Conservation (phyloP, 306 rosid genomes). For the Lathyrus aphaca region DNA sequence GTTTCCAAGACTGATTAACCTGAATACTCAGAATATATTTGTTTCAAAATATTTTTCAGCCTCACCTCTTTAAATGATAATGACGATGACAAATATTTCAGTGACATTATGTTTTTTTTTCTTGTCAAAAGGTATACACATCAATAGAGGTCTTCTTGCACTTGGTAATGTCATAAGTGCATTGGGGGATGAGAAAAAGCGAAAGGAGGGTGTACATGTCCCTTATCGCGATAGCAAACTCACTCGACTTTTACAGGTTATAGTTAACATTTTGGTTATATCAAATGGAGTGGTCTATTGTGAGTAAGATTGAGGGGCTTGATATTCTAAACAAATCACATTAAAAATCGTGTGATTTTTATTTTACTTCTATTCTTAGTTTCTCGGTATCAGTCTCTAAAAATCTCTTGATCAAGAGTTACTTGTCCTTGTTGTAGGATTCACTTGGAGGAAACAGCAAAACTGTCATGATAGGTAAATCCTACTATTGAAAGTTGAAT, state of each 20-base stretch:
- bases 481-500: constrained; percentile 38
- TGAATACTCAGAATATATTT: constrained; percentile 16
- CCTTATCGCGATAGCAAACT: constrained; percentile 91
- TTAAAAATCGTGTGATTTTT: neutral
- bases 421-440: constrained; percentile 61
- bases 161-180: constrained; percentile 92
- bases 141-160: constrained; percentile 87
- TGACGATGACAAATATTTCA: constrained; percentile 11
- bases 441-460: constrained; percentile 93
- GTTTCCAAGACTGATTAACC: constrained; percentile 42
- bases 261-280: constrained; percentile 38
- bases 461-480: constrained; percentile 88
- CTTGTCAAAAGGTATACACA: constrained; percentile 68
- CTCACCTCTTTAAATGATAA: constrained; percentile 13
- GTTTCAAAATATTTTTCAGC: constrained; percentile 23
- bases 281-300: neutral
- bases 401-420: constrained; percentile 38
- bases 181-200: constrained; percentile 81
- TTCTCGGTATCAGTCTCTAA: constrained; percentile 29
- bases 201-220: constrained; percentile 77
- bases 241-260: constrained; percentile 89
- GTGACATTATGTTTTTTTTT: constrained; percentile 16
- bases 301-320: neutral
- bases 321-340: neutral
- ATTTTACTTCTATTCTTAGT: constrained; percentile 5